Base-by-base conservation (phyloP, 2,329 filamentous ascomycete genomes). In the Phyllosticta citriasiana region DNA sequence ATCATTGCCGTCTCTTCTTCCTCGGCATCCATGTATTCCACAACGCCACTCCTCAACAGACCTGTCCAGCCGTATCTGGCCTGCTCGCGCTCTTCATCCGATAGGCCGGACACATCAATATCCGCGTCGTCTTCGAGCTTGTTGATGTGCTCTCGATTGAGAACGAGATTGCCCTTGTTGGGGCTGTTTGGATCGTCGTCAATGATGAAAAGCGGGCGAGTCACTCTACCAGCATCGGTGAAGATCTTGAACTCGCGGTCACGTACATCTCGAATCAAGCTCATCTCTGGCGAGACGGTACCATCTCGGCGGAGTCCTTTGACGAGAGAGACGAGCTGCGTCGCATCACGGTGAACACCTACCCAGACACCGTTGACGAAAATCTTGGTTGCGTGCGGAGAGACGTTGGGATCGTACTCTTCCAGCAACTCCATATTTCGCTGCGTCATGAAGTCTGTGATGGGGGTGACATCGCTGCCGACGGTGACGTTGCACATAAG, bases 1-100 rank as follows among this genome's bases (percentile, higher is more conserved):
- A 99, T 99, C 94, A 99, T 99, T 50, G 94, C 88, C 0, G 91
- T 96, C 74, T 99, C 95, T 73, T 99, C 94, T 79, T 99, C 95
- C 72, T 99, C 95, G 0, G 94, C 94, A 73, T 99, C 94, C 10
- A 99, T 84, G 70, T 97, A 97, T 72, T 99, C 94, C 47, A 99
- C 88, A 2, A 91, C 90, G 74, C 93, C 94, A 12, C 85, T 84
- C 62, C 87, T 84, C 53, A 96, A 85, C 51, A 99, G 80, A 19
- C 91, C 89, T 67, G 91, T 85, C 91, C 95, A 99, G 57, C 91
- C 92, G 69, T 89, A 93, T 67, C 86, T 88, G 30, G 80, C 71
- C 56, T 80, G 76, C 50, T 79, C 77, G 60, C 80, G 80, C 62
- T 87, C 82, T 66, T 85, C 81, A 52, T 81, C 78, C 62, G 79